Evolutionary conservation across 2,329 filamentous ascomycete genomes (phyloP).

Genomic region (Elsinoe australis): DNA sequence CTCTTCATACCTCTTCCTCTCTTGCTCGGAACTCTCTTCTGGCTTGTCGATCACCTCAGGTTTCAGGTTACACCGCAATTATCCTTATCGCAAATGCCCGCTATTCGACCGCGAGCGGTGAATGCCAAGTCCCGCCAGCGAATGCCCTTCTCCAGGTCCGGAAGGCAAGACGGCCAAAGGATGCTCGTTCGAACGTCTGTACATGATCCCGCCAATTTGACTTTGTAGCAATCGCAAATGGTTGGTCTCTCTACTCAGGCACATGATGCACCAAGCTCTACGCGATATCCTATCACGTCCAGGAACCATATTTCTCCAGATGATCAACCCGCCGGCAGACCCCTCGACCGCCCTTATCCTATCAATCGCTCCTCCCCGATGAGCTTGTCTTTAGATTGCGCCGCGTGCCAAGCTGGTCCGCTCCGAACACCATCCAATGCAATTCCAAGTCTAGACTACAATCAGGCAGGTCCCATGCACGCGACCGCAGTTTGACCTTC

Average conservation of each 20-base stretch:
- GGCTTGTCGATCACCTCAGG: not conserved
- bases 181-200: not conserved
- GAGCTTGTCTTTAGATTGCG: constrained; percentile 14
- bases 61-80: too few species aligned
- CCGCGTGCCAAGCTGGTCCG: constrained; percentile 5
- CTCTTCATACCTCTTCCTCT: not conserved
- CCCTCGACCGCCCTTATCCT: constrained; percentile 5
- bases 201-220: constrained; percentile 4
- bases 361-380: not conserved
- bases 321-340: not conserved
- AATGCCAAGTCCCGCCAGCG: constrained; percentile 10
- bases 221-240: not conserved
- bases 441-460: constrained; percentile 1
- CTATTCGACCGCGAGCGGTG: not conserved
- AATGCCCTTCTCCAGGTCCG: constrained; percentile 3
- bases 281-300: not conserved
- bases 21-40: not conserved
- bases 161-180: constrained; percentile 6
- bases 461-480: constrained; percentile 9
- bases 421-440: not conserved
- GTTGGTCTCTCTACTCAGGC: constrained; percentile 4
- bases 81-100: constrained; percentile 11
- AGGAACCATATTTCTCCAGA: constrained; percentile 5
- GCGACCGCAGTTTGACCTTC: not conserved
- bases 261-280: not conserved